These are phyloP conservation scores for Rhizopogon vinicolor DNA, from an alignment of 768 basidiomycete species.

Conservation along the genomic window DNA sequence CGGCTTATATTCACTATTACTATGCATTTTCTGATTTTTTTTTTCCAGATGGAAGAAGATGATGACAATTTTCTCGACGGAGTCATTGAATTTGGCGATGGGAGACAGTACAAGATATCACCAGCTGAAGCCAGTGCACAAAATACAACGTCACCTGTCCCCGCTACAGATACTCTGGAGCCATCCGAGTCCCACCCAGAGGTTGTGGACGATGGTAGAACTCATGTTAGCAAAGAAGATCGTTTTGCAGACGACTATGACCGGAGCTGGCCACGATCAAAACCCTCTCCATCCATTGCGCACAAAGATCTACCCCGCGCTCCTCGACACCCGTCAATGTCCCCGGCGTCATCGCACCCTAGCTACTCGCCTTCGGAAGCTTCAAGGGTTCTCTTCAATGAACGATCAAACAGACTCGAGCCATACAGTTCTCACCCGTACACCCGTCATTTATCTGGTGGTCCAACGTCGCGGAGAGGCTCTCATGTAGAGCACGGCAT, in stretches of 20 bases:
- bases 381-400: slow-evolving; percentile 89
- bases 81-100: slow-evolving; percentile 95
- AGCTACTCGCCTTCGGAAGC: slow-evolving; percentile 49
- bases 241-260: slow-evolving; percentile 94
- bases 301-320: slow-evolving; percentile 36
- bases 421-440: slow-evolving; percentile 58
- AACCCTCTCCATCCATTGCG: slow-evolving; percentile 40
- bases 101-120: slow-evolving; percentile 84
- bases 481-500: slow-evolving; percentile 37
- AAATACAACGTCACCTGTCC: not conserved
- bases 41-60: slow-evolving; percentile 78
- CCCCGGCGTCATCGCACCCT: slow-evolving; percentile 33
- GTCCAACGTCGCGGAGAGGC: slow-evolving; percentile 32
- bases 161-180: slow-evolving; percentile 9
- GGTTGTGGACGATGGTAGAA: slow-evolving; percentile 8
- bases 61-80: slow-evolving; percentile 86
- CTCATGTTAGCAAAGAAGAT: slow-evolving; percentile 62
- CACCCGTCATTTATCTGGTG: slow-evolving; percentile 32
- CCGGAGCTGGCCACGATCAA: slow-evolving; percentile 88
- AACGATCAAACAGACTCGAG: slow-evolving; percentile 86
- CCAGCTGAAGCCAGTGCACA: slow-evolving; percentile 27
- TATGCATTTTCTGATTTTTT: slow-evolving; percentile 3
- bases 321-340: slow-evolving; percentile 26
- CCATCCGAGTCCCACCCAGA: slow-evolving; percentile 5
- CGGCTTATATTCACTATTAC: slow-evolving; percentile 24